Percentiles rank a stretch among this genome's conserved stretches.
These are phyloP conservation scores for Salvia hispanica DNA, from an alignment of 257 asterid genomes.

Conservation along the genomic window DNA sequence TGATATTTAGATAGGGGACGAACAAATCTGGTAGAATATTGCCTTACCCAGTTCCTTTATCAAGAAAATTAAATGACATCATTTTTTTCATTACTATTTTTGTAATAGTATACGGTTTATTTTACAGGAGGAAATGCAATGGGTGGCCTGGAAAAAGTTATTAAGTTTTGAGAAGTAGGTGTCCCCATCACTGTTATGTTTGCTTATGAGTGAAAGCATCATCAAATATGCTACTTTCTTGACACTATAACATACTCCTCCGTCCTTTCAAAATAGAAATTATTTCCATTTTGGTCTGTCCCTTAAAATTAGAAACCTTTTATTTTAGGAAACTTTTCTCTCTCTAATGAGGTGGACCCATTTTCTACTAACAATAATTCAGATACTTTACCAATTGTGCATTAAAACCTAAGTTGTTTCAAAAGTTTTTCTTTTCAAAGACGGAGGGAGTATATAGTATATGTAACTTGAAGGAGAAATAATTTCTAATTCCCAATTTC, in stretches of 20 bases:
- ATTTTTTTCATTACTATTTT: conserved; percentile 20
- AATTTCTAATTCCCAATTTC: not conserved
- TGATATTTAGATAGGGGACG: not conserved
- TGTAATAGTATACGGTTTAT: conserved; percentile 13
- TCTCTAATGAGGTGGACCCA: too few species aligned
- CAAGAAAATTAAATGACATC: not conserved
- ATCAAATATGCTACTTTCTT: not conserved
- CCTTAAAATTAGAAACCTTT: too few species aligned
- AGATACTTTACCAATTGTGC: too few species aligned
- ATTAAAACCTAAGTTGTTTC: too few species aligned
- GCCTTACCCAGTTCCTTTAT: conserved; percentile 16
- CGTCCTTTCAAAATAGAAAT: too few species aligned
- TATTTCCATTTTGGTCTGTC: too few species aligned
- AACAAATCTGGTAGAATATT: not conserved
- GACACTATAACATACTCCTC: not conserved
- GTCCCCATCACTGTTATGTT: conserved; percentile 27
- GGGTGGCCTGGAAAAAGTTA: conserved; percentile 90
- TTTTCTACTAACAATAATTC: too few species aligned
- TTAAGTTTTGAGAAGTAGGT: conserved; percentile 83
- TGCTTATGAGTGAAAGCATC: not conserved
- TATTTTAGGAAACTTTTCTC: too few species aligned
- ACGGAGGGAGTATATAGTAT: too few species aligned
- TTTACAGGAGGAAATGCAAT: conserved; percentile 89
- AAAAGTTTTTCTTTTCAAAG: too few species aligned
- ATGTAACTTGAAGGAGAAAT: not conserved